Conservation (phyloP, 2,329 filamentous ascomycete species). For the Arachnopeziza araneosa region DNA sequence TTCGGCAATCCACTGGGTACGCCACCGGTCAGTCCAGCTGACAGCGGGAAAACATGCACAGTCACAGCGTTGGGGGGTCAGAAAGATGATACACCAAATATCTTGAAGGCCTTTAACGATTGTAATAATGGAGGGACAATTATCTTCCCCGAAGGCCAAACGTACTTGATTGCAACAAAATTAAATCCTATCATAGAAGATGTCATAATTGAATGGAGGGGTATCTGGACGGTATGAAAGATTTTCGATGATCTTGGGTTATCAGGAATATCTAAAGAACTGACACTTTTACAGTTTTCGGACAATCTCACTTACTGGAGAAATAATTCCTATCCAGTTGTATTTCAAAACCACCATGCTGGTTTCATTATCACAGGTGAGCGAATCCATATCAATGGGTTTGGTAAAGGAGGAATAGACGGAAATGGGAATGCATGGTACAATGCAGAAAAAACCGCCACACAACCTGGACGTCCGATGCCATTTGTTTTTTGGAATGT, state of each 20-base stretch:
- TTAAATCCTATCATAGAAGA: constrained; percentile 45
- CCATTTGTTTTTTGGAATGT: constrained; percentile 55
- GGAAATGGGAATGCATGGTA: constrained; percentile 53
- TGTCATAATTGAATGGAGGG: constrained; percentile 47
- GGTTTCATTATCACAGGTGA: constrained; percentile 46
- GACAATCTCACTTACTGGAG: constrained; percentile 50
- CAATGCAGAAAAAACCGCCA: constrained; percentile 39
- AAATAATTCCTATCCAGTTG: constrained; percentile 45
- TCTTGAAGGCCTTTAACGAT: constrained; percentile 42
- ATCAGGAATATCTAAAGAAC: neutral
- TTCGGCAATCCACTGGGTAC: neutral
- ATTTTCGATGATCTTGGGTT: constrained; percentile 15
- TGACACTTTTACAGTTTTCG: constrained; percentile 29
- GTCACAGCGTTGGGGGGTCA: constrained; percentile 35
- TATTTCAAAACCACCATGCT: constrained; percentile 51
- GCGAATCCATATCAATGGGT: constrained; percentile 45
- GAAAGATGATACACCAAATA: constrained; percentile 47
- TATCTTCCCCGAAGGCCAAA: constrained; percentile 43
- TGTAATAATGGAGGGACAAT: constrained; percentile 45
- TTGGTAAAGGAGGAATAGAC: constrained; percentile 46
- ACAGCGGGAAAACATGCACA: constrained; percentile 29
- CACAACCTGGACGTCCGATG: constrained; percentile 48
- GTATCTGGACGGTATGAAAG: constrained; percentile 38
- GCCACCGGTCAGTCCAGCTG: neutral
- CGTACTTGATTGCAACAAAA: constrained; percentile 45